Percentiles rank a stretch among this genome's conserved stretches.
phyloP scores from a whole-genome alignment of 306 rosid genomes.

The Trifolium fragiferum region DNA sequence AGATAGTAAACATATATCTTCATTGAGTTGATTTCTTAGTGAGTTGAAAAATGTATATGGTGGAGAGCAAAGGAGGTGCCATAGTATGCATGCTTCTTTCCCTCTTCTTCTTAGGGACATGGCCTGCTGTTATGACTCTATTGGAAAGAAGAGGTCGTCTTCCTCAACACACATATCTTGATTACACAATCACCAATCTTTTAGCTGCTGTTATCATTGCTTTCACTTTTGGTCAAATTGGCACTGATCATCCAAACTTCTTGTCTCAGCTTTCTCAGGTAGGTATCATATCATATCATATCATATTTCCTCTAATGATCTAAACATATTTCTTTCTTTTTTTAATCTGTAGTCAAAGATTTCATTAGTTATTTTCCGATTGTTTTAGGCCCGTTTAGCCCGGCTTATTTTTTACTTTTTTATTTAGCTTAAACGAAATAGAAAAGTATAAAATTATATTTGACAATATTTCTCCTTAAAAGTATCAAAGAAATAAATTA shows the following conservation, averaged over 20 bases:
- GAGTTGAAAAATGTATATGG: conserved; percentile 61
- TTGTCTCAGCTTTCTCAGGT: conserved; percentile 77
- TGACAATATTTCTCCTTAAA: too few relatives aligned
- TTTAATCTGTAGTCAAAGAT: too few relatives aligned
- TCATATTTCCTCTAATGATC: background rate
- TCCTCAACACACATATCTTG: conserved; percentile 93
- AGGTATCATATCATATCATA: conserved; percentile 12
- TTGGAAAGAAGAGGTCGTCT: conserved; percentile 88
- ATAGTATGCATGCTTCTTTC: conserved; percentile 81
- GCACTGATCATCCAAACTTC: conserved; percentile 60
- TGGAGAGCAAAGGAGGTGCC: conserved; percentile 91
- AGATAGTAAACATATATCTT: too few relatives aligned
- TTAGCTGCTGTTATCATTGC: conserved; percentile 81
- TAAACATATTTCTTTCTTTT: too few relatives aligned
- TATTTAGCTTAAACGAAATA: too few relatives aligned
- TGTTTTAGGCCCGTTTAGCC: too few relatives aligned
- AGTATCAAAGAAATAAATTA: too few relatives aligned
- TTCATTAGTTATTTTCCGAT: too few relatives aligned
- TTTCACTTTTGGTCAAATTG: conserved; percentile 78
- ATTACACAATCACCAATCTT: conserved; percentile 81
- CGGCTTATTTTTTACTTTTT: too few relatives aligned
- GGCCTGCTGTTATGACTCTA: conserved; percentile 85
- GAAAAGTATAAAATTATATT: too few relatives aligned
- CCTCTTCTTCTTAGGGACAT: conserved; percentile 81
- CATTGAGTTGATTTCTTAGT: background rate